phyloP scores from a whole-genome alignment of 495 filamentous ascomycete species.

The Polyplosphaeria fusca region DNA sequence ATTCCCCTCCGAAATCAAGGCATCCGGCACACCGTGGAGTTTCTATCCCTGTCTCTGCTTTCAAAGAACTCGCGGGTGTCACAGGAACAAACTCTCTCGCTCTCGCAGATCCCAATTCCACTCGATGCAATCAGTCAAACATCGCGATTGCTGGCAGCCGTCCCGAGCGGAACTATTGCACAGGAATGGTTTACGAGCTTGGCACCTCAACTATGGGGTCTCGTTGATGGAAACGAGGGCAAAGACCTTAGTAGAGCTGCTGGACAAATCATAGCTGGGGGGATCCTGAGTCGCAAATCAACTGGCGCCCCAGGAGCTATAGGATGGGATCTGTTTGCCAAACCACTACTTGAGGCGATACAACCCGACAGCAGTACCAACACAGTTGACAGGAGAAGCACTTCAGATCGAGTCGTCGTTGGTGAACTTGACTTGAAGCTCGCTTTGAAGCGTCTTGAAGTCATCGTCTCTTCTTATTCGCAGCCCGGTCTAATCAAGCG shows the following conservation, averaged over 20 bases:
- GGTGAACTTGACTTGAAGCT: slow-evolving; percentile 43
- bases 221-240: slow-evolving; percentile 65
- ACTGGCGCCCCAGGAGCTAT: slow-evolving; percentile 66
- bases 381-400: background rate
- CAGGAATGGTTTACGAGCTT: slow-evolving; percentile 60
- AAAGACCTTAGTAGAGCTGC: slow-evolving; percentile 63
- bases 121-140: slow-evolving; percentile 69
- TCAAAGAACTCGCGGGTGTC: slow-evolving; percentile 12
- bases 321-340: slow-evolving; percentile 66
- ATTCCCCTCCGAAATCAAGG: slow-evolving; percentile 65
- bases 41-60: slow-evolving; percentile 48
- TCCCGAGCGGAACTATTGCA: slow-evolving; percentile 57
- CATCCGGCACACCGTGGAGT: slow-evolving; percentile 67
- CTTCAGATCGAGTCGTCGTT: slow-evolving; percentile 44
- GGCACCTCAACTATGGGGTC: slow-evolving; percentile 61
- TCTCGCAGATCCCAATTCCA: slow-evolving; percentile 62
- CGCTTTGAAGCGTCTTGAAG: slow-evolving; percentile 56
- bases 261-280: slow-evolving; percentile 70
- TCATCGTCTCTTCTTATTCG: slow-evolving; percentile 62
- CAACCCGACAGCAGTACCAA: slow-evolving; percentile 44
- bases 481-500: slow-evolving; percentile 72
- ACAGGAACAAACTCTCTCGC: slow-evolving; percentile 38
- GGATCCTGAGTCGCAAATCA: slow-evolving; percentile 63
- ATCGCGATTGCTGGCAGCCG: slow-evolving; percentile 59
- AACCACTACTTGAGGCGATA: slow-evolving; percentile 61